Conservation (phyloP, 2,329 filamentous ascomycete species). For the Plenodomus biglobosus region DNA sequence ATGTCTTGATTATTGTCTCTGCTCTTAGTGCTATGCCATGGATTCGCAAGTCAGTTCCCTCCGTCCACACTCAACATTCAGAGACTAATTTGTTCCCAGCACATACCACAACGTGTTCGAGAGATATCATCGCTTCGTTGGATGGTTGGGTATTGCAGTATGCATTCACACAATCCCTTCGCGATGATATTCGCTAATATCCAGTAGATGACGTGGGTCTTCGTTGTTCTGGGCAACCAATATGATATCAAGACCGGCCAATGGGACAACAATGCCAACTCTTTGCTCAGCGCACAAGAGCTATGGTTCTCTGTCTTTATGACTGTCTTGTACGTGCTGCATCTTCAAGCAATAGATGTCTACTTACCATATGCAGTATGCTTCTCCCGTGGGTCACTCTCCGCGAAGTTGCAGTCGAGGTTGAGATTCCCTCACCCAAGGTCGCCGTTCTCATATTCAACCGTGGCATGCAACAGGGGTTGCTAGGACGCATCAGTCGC, state of each 20-base stretch:
- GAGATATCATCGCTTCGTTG: constrained; percentile 40
- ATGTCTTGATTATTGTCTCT: constrained; percentile 41
- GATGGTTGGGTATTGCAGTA: constrained; percentile 42
- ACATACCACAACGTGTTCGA: constrained; percentile 43
- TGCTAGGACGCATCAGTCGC: constrained; percentile 39
- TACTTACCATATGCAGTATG: constrained; percentile 22
- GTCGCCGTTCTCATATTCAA: constrained; percentile 39
- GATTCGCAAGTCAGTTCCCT: constrained; percentile 38
- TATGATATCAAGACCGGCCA: constrained; percentile 40
- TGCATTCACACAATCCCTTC: constrained; percentile 1
- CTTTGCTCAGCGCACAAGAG: constrained; percentile 37
- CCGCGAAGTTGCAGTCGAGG: constrained; percentile 38
- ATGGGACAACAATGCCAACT: constrained; percentile 31
- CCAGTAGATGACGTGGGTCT: constrained; percentile 38
- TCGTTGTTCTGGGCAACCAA: constrained; percentile 37
- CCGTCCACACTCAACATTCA: background rate
- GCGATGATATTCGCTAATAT: constrained; percentile 9
- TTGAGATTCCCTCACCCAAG: constrained; percentile 41
- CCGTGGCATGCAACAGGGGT: constrained; percentile 42
- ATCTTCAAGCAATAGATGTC: too few relatives aligned
- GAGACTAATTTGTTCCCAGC: constrained; percentile 22
- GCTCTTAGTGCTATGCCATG: constrained; percentile 40
- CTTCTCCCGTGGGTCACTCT: constrained; percentile 42
- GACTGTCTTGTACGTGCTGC: constrained; percentile 37
- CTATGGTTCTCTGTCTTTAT: constrained; percentile 43